Evolutionary conservation across 352 stramenopile species (phyloP).

Genomic region (Globisporangium nodosum): DNA sequence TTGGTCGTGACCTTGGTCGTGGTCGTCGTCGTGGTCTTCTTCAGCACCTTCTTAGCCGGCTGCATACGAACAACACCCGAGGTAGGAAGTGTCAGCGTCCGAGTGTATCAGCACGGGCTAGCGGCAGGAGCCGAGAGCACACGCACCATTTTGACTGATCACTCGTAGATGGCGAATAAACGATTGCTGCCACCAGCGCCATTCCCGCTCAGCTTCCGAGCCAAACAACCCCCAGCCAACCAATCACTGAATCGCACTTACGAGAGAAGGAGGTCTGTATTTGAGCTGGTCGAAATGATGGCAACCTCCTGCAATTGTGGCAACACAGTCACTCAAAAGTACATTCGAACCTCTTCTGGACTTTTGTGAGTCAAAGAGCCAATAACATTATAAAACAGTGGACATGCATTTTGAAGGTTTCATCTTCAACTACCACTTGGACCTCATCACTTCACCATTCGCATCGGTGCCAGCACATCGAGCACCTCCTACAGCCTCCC

Average conservation of each 20-base stretch:
- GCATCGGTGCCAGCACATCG: too few species aligned
- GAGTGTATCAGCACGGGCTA: too few species aligned
- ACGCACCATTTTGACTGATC: conserved; percentile 49
- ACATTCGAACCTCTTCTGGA: too few species aligned
- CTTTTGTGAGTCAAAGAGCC: too few species aligned
- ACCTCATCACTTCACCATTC: too few species aligned
- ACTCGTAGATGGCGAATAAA: conserved; percentile 86
- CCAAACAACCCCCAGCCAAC: background rate
- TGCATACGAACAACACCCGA: conserved; percentile 6
- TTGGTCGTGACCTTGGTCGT: conserved; percentile 58
- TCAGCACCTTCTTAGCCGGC: conserved; percentile 84
- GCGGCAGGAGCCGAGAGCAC: background rate
- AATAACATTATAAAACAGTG: too few species aligned
- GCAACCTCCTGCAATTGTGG: too few species aligned
- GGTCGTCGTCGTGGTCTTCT: conserved; percentile 65
- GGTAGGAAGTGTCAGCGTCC: too few species aligned
- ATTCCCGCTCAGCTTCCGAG: background rate
- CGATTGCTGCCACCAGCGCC: conserved; percentile 15
- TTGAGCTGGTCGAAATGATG: background rate
- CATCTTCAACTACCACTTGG: too few species aligned
- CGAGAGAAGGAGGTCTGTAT: background rate
- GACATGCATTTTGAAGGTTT: too few species aligned
- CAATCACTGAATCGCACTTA: background rate
- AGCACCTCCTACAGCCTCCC: too few species aligned
- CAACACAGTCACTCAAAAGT: too few species aligned